Base-by-base conservation (phyloP, 371 early-diverging fungal genomes). In the Entomophthora muscae region DNA sequence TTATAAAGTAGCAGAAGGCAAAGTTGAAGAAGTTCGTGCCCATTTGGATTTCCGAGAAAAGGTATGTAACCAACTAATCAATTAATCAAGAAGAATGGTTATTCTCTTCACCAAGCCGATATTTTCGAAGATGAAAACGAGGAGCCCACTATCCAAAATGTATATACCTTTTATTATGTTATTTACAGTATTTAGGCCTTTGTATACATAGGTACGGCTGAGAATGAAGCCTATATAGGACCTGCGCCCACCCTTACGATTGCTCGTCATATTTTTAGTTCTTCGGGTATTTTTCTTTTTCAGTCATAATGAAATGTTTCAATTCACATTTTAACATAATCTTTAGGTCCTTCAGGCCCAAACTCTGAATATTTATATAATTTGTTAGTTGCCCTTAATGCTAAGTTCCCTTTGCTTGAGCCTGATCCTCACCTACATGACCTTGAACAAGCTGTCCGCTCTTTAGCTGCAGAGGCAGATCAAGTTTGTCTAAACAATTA, bases 11-110 rank as follows among this genome's bases (percentile, higher is more conserved):
- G 73, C 79, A 28, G 74, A 75, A 28, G 76, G 75, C 28, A 74
- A 84, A 54, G 82, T 82, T 22, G 78, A 75, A 53, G 70, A 72
- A 26, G 89, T 91, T 22, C 70, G 75, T 27, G 76, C 73, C n/a
- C 86, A 91, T 60, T 70, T 93, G 61, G 91, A 92, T 64, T 80
- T 82, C 70, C 76, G 96, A 53, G 96, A 96, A 75, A 93, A 93
- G 78, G 80, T 79, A 70, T 32, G 22, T 22, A 5, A 22, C 5
- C 29, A n/a, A 3, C 30, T 61, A 29, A 12, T n/a, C 68, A 68
- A 57, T 54, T 55, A 62, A 13, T 28, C 53, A 57, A 13, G 28
- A 2, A 76, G 81, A 84, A 85, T 66, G 90, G 90, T 12, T 90
- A 90, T 64, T 78, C 86, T 0, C 79, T 80, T 0, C 86, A 86